Percentiles rank a stretch among this genome's conserved stretches.
Evolutionary conservation across 2,329 filamentous ascomycete species (phyloP).

Genomic region (Fusarium tuaranense): DNA sequence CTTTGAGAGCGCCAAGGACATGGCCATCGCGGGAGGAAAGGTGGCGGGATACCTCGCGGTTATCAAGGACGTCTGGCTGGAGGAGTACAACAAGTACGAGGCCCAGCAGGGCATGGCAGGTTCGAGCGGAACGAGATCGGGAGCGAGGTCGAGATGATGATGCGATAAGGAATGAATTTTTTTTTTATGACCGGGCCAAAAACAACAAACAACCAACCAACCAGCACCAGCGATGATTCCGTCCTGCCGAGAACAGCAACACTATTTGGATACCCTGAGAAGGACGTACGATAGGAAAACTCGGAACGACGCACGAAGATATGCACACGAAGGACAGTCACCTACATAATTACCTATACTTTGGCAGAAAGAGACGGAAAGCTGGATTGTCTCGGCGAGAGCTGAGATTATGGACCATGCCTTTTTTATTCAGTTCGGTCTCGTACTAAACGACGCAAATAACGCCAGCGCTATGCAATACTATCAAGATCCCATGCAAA

Average conservation of each 20-base stretch:
- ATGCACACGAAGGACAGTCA: neutral
- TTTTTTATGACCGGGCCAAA: neutral
- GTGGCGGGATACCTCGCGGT: constrained; percentile 60
- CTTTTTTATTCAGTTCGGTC: constrained; percentile 27
- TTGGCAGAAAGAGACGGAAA: constrained; percentile 34
- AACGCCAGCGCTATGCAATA: constrained; percentile 49
- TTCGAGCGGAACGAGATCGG: constrained; percentile 29
- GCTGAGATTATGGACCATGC: constrained; percentile 16
- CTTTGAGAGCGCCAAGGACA: constrained; percentile 72
- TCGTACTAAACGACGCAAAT: constrained; percentile 35
- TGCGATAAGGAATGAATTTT: constrained; percentile 12
- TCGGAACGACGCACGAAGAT: constrained; percentile 2
- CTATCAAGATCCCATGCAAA: constrained; percentile 34
- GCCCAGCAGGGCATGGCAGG: constrained; percentile 53
- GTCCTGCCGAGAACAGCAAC: constrained; percentile 4
- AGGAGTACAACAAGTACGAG: constrained; percentile 69
- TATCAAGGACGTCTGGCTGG: constrained; percentile 66
- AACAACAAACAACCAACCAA: neutral
- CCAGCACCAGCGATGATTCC: neutral
- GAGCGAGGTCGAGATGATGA: constrained; percentile 30
- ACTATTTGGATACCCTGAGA: constrained; percentile 30
- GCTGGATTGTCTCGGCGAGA: constrained; percentile 4
- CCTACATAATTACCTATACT: neutral
- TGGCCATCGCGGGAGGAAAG: constrained; percentile 56
- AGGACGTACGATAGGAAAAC: constrained; percentile 10